A percentile compares a stretch with the other conserved stretches of the same genome.
These are phyloP conservation scores for Byssothecium circinans DNA, from an alignment of 2,329 filamentous ascomycete species.

Conservation along the genomic window DNA sequence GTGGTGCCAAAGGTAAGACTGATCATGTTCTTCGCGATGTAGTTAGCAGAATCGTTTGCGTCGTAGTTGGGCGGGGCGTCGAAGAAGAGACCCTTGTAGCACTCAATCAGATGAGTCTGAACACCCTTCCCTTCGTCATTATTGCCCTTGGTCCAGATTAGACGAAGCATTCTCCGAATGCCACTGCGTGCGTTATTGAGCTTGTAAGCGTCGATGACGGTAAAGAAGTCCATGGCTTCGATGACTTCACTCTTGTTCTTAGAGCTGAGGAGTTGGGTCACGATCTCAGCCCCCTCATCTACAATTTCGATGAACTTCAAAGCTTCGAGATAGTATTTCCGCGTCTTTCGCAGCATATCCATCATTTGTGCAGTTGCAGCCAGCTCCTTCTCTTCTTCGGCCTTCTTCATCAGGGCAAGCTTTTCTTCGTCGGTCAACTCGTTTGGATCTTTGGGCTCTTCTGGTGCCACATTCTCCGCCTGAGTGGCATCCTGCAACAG, in stretches of 20 bases:
- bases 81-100: slow-evolving; percentile 94
- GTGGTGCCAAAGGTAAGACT: slow-evolving; percentile 95
- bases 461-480: slow-evolving; percentile 54
- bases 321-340: slow-evolving; percentile 90
- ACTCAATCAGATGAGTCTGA: slow-evolving; percentile 94
- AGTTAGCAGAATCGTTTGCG: slow-evolving; percentile 88
- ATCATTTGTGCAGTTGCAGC: slow-evolving; percentile 87
- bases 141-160: slow-evolving; percentile 99
- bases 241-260: slow-evolving; percentile 99
- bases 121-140: slow-evolving; percentile 98
- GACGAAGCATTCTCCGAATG: slow-evolving; percentile 89
- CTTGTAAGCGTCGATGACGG: slow-evolving; percentile 92
- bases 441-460: slow-evolving; percentile 51
- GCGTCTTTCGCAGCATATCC: slow-evolving; percentile 81
- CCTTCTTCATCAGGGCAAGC: slow-evolving; percentile 72
- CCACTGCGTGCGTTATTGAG: slow-evolving; percentile 90
- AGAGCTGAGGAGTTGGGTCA: slow-evolving; percentile 86
- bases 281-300: slow-evolving; percentile 75
- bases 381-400: slow-evolving; percentile 64
- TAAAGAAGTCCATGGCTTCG: slow-evolving; percentile 98
- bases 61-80: slow-evolving; percentile 88
- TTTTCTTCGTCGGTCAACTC: slow-evolving; percentile 83
- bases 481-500: slow-evolving; percentile 89
- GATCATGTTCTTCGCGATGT: slow-evolving; percentile 97
- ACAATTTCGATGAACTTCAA: slow-evolving; percentile 91